Evolutionary conservation across 1,284 basidiomycete genomes (phyloP).

Genomic region (Melanopsichium pennsylvanicum): DNA sequence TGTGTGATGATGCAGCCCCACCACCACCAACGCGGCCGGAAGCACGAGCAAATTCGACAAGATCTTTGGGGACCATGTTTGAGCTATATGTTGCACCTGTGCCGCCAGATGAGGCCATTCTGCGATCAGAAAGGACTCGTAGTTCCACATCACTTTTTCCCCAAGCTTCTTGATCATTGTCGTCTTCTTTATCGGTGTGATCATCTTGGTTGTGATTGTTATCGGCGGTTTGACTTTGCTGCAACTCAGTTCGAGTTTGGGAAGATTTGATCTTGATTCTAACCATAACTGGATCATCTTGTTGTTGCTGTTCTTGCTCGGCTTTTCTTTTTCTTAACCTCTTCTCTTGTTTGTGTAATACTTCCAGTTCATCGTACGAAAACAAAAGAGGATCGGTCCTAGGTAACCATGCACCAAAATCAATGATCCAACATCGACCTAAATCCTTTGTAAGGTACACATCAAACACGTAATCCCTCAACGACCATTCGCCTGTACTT

Average conservation of each 20-base stretch:
- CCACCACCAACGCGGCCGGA: background rate
- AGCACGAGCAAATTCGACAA: conserved; percentile 75
- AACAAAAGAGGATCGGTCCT: conserved; percentile 88
- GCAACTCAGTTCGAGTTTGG: too few species aligned
- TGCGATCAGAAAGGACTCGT: conserved; percentile 73
- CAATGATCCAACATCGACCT: conserved; percentile 78
- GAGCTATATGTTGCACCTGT: conserved; percentile 73
- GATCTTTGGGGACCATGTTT: conserved; percentile 92
- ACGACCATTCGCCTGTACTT: background rate
- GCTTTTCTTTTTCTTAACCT: background rate
- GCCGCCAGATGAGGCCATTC: conserved; percentile 61
- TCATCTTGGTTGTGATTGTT: too few species aligned
- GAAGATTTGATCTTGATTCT: too few species aligned
- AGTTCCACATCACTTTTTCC: conserved; percentile 69
- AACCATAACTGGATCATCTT: too few species aligned
- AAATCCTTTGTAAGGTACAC: conserved; percentile 84
- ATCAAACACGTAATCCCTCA: conserved; percentile 75
- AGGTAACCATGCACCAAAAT: conserved; percentile 86
- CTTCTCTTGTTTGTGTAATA: conserved; percentile 58
- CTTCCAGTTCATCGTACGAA: conserved; percentile 78
- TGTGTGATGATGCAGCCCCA: background rate
- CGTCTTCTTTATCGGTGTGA: background rate
- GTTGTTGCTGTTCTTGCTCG: too few species aligned
- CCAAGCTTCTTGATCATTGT: background rate
- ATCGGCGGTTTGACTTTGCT: too few species aligned